A percentile compares a stretch with the other conserved stretches of the same genome.
Evolutionary conservation across 805 yeast genomes (phyloP).

Genomic region (Metschnikowia rubicola): DNA sequence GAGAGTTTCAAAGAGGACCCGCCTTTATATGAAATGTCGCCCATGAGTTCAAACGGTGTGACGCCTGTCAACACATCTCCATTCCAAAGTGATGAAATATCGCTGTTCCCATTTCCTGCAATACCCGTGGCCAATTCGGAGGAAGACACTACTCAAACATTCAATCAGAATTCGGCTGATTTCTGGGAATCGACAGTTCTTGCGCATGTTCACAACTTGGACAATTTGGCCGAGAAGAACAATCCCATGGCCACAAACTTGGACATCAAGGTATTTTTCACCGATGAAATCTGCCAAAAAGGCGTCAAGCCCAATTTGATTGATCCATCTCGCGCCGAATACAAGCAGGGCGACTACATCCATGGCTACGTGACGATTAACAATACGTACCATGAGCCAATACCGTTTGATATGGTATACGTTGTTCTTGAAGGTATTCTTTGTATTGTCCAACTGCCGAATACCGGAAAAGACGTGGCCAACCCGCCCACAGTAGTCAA

Average conservation of each 20-base stretch:
- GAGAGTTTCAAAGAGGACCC: slow-evolving; percentile 41
- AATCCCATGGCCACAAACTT: slow-evolving; percentile 23
- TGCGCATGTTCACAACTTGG: slow-evolving; percentile 40
- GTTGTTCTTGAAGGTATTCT: slow-evolving; percentile 40
- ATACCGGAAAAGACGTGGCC: slow-evolving; percentile 21
- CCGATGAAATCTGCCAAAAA: slow-evolving; percentile 38
- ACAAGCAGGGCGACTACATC: slow-evolving; percentile 39
- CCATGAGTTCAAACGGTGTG: slow-evolving; percentile 17
- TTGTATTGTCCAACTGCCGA: slow-evolving; percentile 26
- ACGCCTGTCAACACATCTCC: slow-evolving; percentile 13
- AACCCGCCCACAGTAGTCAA: slow-evolving; percentile 31
- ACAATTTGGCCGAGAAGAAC: slow-evolving; percentile 25
- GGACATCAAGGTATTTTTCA: slow-evolving; percentile 33
- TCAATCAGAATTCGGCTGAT: slow-evolving; percentile 16
- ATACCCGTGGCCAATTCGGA: slow-evolving; percentile 1
- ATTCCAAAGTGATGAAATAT: slow-evolving; percentile 2
- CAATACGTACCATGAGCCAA: slow-evolving; percentile 29
- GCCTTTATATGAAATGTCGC: slow-evolving; percentile 31
- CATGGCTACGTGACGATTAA: slow-evolving; percentile 42
- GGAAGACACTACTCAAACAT: slow-evolving; percentile 9
- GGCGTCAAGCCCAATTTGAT: slow-evolving; percentile 34
- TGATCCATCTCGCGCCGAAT: slow-evolving; percentile 32
- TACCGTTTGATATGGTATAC: slow-evolving; percentile 43
- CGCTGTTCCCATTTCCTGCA: slow-evolving; percentile 16
- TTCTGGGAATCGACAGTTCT: slow-evolving; percentile 40